A percentile compares a stretch with the other conserved stretches of the same genome.
phyloP scores from a whole-genome alignment of 257 asterid genomes.

The Solanum phureja region DNA sequence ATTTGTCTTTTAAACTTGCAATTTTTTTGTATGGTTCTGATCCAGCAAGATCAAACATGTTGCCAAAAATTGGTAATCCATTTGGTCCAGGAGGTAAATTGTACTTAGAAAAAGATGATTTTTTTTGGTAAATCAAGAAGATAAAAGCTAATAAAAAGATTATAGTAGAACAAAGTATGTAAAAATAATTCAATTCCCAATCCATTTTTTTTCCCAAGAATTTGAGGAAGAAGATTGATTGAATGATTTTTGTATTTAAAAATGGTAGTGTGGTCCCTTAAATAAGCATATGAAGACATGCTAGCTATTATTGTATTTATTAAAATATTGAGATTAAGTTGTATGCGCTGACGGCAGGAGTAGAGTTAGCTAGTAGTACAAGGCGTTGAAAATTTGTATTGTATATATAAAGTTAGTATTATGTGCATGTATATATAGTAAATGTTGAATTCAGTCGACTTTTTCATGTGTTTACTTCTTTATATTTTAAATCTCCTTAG shows the following conservation, averaged over 20 bases:
- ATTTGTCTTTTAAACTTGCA: conserved; percentile 12
- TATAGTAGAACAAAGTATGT: conserved; percentile 4
- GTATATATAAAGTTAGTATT: not conserved
- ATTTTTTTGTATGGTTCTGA: conserved; percentile 24
- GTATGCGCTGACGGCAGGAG: accelerated
- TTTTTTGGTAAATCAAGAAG: not conserved
- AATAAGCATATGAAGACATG: not conserved
- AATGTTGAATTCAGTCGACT: not conserved
- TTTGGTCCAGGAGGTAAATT: conserved; percentile 34
- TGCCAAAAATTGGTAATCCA: conserved; percentile 44
- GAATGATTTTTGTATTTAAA: not conserved
- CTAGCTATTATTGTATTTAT: not conserved
- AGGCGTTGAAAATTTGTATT: not conserved
- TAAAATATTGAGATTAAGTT: not conserved
- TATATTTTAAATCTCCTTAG: not conserved
- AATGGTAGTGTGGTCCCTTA: not conserved
- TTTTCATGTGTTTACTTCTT: not conserved
- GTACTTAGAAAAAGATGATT: not conserved
- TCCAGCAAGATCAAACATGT: conserved; percentile 36
- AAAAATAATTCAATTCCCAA: conserved; percentile 8
- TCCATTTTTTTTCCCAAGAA: not conserved
- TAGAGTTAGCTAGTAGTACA: not conserved
- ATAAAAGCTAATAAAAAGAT: conserved; percentile 1
- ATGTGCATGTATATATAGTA: not conserved
- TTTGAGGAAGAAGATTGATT: not conserved